A percentile compares a stretch with the other conserved stretches of the same genome.
phyloP scores from a whole-genome alignment of 257 asterid genomes.

The Petunia axillaris region DNA sequence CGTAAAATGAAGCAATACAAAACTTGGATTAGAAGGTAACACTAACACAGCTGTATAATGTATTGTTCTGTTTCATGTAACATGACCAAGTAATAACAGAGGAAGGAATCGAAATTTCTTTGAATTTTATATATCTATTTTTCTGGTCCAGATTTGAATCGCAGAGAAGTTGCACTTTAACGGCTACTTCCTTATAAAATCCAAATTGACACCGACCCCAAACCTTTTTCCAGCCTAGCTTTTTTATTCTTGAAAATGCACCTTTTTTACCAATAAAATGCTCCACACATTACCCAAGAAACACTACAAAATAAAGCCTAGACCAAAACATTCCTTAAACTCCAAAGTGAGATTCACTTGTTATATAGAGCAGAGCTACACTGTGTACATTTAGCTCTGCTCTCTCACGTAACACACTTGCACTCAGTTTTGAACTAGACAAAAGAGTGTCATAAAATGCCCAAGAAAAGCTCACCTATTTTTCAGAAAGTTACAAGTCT shows the following conservation, averaged over 20 bases:
- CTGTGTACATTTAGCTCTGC: neutral
- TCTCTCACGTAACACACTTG: neutral
- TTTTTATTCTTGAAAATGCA: neutral
- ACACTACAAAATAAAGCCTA: neutral
- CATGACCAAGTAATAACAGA: neutral
- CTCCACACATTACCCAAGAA: conserved; percentile 25
- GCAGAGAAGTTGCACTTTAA: conserved; percentile 24
- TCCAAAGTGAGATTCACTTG: neutral
- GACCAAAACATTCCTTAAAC: neutral
- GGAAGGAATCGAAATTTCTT: conserved; percentile 27
- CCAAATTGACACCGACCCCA: conserved; percentile 42
- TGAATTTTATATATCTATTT: neutral
- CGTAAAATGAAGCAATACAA: neutral
- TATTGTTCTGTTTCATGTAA: neutral
- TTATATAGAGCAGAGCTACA: neutral
- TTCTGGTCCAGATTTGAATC: neutral
- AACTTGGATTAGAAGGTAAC: conserved; percentile 11
- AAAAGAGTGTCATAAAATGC: conserved; percentile 33
- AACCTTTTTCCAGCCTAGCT: conserved; percentile 36
- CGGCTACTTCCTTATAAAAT: conserved; percentile 42
- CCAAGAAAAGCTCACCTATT: conserved; percentile 44
- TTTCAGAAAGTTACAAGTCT: conserved; percentile 47
- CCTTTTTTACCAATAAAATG: conserved; percentile 28
- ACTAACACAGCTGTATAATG: conserved; percentile 23
- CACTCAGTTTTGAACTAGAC: neutral